Base-by-base conservation (phyloP, 495 filamentous ascomycete species). In the Talaromyces nanjingensis region DNA sequence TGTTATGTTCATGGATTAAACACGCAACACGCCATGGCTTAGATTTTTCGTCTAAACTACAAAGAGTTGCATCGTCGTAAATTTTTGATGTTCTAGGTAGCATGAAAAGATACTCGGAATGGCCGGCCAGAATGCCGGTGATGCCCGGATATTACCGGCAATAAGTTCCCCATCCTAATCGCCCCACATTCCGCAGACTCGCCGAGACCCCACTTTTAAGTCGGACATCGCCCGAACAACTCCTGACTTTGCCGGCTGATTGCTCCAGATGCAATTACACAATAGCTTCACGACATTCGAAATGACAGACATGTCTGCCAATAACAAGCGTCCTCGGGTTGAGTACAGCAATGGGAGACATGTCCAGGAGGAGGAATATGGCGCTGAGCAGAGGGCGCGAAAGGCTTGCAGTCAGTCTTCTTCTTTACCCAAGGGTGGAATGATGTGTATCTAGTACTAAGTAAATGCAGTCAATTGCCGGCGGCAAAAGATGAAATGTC, bases 401-500 rank as follows among this genome's bases (percentile, higher is more conserved):
- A 62, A 62, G 60, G 60, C 60, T 9, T 62, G 60, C 45, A 62
- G 60, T 62, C 42, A 49, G 60, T 54, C 14, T 27, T 18, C 37
- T 22, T 59, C 33, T 25, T 25, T 24, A 54, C 37, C 37, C 12
- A 8, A 29, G 11, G 3, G n/a, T 56, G 6, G 8, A 49, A 45
- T 14, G 6, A 47, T 39, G 27, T 7, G 37, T 42, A 9, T 4
- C 42, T 61, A 33, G 27, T 62, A 33, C 27, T 53, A 24, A 49
- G 24, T 31, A 7, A n/a, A 39, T 34, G 4, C 47, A 73, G 71
- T 73, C 53, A 71, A 73, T 47, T 73, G 71, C 60, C 65, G 71
- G 20, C 65, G 67, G 33, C 69, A 70, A 59, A 73, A 73, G 67
- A 73, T 72, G 71, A 71, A 65, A 70, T 73, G 71, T 67, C 45